Base-by-base conservation (phyloP, 2,329 filamentous ascomycete genomes). In the Didymella segeticola region DNA sequence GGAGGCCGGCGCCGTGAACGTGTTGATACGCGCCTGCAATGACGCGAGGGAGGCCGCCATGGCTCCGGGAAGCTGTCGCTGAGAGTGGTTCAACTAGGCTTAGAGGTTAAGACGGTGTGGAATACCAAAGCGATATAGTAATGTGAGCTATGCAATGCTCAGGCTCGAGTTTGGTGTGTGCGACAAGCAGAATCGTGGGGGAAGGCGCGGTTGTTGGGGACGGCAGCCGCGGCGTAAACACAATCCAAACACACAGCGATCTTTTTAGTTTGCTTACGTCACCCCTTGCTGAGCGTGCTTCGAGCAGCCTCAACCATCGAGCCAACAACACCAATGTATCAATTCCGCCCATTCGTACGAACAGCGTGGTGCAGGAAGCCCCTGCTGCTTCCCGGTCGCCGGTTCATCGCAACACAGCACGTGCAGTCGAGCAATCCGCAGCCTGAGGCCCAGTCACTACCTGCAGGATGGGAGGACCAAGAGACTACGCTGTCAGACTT, bases 11-110 rank as follows among this genome's bases (percentile, higher is more conserved):
- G 80, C 80, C 43, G 89, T 83, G 74, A 98, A 99, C 10, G 91
- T 93, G 26, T 86, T 87, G 29, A 97, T 78, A 41, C 95, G 90
- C 65, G 87, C 88, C 61, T 91, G 86, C 61, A 87, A 87, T 14
- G 89, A 89, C 63, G 82, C 79, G 78, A 84, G 81, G 15, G 61
- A 58, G 34, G 60, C 48, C 53, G 70, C 68, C 70, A 72, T 72
- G 23, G 51, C 58, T 49, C 23, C 7, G 15, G 23, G 8, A 34
- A 27, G 39, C 26, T 27, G 39, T 53, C 37, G 41, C 34, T 36
- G 38, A 25, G 37, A 14, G 45, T n/a, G n/a, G n/a, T n/a, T n/a
- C n/a, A n/a, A n/a, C n/a, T n/a, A n/a, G 19, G 11, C 5, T 6
- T 23, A 2, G 2, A n/a, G 3, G n/a, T n/a, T 1, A 7, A 14